Conservation (phyloP, 2,329 filamentous ascomycete species). For the Sclerotinia glacialis region DNA sequence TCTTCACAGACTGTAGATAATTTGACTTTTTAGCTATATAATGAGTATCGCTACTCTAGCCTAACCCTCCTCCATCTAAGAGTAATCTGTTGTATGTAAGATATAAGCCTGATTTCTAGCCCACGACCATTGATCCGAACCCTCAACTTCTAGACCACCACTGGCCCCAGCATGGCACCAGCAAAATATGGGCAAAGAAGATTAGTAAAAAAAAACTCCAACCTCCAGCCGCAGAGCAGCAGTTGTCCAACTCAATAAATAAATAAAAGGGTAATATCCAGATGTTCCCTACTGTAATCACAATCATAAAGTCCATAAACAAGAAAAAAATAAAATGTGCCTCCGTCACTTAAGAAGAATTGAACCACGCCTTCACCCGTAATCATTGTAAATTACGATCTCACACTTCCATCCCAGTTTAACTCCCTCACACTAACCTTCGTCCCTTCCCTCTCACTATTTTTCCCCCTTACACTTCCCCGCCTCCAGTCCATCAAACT, state of each 20-base stretch:
- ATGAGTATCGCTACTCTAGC: neutral
- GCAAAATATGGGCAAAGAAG: conserved; percentile 17
- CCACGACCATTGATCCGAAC: neutral
- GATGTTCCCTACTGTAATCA: conserved; percentile 1
- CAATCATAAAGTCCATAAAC: conserved; percentile 21
- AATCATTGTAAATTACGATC: conserved; percentile 13
- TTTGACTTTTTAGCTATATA: conserved; percentile 2
- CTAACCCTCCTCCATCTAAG: neutral
- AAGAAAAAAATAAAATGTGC: conserved; percentile 7
- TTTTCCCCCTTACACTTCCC: conserved; percentile 16
- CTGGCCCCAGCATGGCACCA: neutral
- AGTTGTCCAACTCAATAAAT: neutral
- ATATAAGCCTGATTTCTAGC: neutral
- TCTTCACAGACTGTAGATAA: neutral
- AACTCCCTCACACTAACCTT: conserved; percentile 17
- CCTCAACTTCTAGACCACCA: neutral
- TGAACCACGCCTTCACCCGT: neutral
- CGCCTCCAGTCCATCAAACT: conserved; percentile 22
- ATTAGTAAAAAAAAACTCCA: conserved; percentile 12
- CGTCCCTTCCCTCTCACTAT: conserved; percentile 4
- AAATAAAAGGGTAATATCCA: neutral
- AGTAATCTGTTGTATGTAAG: neutral
- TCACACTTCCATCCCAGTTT: conserved; percentile 22
- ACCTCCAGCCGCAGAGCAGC: neutral
- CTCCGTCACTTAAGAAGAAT: conserved; percentile 14